A percentile compares a stretch with the other conserved stretches of the same genome.
Conservation (phyloP, 2,329 filamentous ascomycete genomes). For the Colletotrichum agaves region DNA sequence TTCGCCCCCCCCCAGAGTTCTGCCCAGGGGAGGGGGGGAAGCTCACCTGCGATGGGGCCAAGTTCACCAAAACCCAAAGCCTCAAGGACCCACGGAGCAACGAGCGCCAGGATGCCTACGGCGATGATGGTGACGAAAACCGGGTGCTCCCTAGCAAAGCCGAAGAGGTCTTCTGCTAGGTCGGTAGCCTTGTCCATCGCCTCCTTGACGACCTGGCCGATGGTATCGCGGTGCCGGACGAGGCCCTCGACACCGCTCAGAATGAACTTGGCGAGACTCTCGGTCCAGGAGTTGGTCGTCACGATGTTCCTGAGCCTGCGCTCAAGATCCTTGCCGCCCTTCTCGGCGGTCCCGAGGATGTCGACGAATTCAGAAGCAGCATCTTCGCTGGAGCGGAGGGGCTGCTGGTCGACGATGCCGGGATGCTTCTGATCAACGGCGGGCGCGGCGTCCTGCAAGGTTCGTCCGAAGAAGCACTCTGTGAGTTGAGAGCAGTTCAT, state of each 20-base stretch:
- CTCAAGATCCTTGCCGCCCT: conserved; percentile 12
- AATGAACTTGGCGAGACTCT: conserved; percentile 27
- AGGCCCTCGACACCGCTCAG: conserved; percentile 24
- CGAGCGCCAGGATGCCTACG: conserved; percentile 25
- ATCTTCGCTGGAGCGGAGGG: background rate
- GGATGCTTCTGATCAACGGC: background rate
- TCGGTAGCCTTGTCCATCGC: conserved; percentile 23
- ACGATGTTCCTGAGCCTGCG: conserved; percentile 18
- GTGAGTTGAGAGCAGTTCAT: background rate
- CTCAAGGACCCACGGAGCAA: conserved; percentile 34
- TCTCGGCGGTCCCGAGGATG: conserved; percentile 22
- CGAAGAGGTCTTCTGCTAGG: conserved; percentile 4
- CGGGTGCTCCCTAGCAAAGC: conserved; percentile 17
- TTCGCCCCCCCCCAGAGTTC: too few relatives aligned
- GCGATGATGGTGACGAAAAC: conserved; percentile 29
- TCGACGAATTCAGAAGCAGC: conserved; percentile 23
- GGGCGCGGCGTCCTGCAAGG: background rate
- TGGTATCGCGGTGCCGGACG: conserved; percentile 19
- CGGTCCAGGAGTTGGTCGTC: conserved; percentile 25
- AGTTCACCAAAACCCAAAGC: conserved; percentile 32
- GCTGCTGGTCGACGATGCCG: conserved; percentile 11
- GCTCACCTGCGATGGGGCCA: conserved; percentile 11
- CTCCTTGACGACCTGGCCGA: conserved; percentile 23
- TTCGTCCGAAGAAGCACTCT: background rate
- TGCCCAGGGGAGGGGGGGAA: too few relatives aligned